phyloP scores from a whole-genome alignment of 371 early-diverging fungal genomes.

The Mucor circinelloides region DNA sequence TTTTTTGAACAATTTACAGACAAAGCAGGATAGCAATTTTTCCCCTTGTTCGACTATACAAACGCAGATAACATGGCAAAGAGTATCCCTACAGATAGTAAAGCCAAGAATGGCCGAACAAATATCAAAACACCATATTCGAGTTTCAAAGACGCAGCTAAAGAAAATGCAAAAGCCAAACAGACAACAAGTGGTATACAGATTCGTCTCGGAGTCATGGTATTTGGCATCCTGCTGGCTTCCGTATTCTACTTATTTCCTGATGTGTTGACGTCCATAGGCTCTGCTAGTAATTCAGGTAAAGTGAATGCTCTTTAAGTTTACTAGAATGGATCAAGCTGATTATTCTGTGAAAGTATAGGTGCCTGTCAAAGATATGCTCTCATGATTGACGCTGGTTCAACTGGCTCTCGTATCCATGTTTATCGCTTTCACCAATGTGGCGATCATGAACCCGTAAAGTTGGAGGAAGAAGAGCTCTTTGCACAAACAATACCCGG shows the following conservation, averaged over 20 bases:
- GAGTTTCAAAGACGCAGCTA: constrained; percentile 11
- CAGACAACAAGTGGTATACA: background rate
- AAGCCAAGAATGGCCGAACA: background rate
- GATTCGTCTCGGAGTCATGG: constrained; percentile 10
- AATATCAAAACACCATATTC: constrained; percentile 14
- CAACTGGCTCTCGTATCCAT: constrained; percentile 96
- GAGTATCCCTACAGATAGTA: background rate
- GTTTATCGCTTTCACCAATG: constrained; percentile 91
- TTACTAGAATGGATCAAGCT: background rate
- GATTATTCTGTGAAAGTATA: background rate
- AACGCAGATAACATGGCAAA: background rate
- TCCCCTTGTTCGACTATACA: background rate
- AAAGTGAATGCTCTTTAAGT: background rate
- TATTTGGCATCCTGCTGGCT: constrained; percentile 8
- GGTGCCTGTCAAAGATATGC: constrained; percentile 51
- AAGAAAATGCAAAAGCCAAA: constrained; percentile 3
- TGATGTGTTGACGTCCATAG: background rate
- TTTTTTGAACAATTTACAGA: background rate
- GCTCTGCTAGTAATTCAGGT: background rate
- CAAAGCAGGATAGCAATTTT: background rate
- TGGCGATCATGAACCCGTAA: constrained; percentile 34
- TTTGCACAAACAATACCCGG: constrained; percentile 91
- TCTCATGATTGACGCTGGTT: constrained; percentile 95
- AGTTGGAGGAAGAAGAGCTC: constrained; percentile 71
- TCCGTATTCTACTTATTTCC: constrained; percentile 6